phyloP scores from a whole-genome alignment of 2,329 filamentous ascomycete species.

The Drechslerella stenobrocha region DNA sequence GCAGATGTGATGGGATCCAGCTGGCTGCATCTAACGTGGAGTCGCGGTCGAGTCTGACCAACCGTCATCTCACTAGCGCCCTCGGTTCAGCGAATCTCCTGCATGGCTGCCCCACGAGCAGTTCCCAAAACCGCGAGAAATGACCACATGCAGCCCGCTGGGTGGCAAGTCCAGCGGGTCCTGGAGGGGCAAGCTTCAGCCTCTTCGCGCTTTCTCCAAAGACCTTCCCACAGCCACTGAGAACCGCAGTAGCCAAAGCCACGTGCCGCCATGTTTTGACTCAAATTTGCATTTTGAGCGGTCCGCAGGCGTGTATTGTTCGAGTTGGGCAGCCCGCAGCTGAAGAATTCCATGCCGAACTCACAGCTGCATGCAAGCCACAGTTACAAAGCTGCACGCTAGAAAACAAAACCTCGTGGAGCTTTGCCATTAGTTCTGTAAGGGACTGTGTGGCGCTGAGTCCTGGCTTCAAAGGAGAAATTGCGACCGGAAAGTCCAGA shows the following conservation, averaged over 20 bases:
- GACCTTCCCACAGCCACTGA: background rate
- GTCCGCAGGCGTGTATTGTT: slow-evolving; percentile 1
- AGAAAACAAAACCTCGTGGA: background rate
- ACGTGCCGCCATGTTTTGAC: slow-evolving; percentile 2
- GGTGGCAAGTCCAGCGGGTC: background rate
- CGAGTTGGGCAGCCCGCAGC: background rate
- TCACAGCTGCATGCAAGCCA: background rate
- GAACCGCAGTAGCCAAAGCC: background rate
- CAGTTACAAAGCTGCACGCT: background rate
- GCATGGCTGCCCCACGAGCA: slow-evolving; percentile 1
- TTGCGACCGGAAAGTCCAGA: slow-evolving; percentile 4
- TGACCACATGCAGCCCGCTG: background rate
- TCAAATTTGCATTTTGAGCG: background rate
- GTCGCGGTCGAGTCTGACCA: too few species aligned
- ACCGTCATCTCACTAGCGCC: slow-evolving; percentile 4
- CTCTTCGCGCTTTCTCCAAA: background rate
- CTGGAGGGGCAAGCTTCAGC: background rate
- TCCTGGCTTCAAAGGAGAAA: background rate
- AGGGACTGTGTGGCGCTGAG: background rate
- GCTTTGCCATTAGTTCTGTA: slow-evolving; percentile 2
- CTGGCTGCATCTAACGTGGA: too few species aligned
- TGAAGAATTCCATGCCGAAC: background rate
- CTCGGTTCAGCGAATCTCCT: background rate
- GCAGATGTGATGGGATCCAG: too few species aligned
- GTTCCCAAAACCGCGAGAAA: background rate